Evolutionary conservation across 2,329 filamentous ascomycete species (phyloP).

Genomic region (Claviceps digitariae): DNA sequence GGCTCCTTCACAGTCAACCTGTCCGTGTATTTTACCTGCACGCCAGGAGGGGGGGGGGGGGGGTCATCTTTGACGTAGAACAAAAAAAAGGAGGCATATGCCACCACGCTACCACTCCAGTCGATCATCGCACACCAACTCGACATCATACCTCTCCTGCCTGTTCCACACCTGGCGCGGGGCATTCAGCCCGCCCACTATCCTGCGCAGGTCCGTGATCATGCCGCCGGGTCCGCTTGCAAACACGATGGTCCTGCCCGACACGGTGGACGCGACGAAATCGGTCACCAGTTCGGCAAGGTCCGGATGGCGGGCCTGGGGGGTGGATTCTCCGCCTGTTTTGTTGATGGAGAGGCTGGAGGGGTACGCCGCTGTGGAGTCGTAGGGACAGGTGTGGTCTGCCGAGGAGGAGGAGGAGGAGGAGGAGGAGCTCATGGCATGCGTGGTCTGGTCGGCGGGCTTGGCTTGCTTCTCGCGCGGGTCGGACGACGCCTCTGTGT

Average conservation of each 20-base stretch:
- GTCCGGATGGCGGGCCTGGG: slow-evolving; percentile 28
- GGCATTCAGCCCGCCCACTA: slow-evolving; percentile 40
- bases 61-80: no score
- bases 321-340: slow-evolving; percentile 15
- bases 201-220: slow-evolving; percentile 41
- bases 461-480: slow-evolving; percentile 9
- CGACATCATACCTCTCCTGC: slow-evolving; percentile 40
- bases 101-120: slow-evolving; percentile 31
- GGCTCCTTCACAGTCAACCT: no score
- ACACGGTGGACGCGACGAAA: slow-evolving; percentile 33
- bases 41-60: no score
- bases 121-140: slow-evolving; percentile 46
- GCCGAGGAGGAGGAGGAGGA: slow-evolving; percentile 11
- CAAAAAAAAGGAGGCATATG: not conserved
- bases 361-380: slow-evolving; percentile 4
- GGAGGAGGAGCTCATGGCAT: no score
- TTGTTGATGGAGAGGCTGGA: slow-evolving; percentile 16
- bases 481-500: slow-evolving; percentile 15
- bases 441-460: no score
- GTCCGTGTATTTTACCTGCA: no score
- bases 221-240: slow-evolving; percentile 48
- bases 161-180: slow-evolving; percentile 42
- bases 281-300: slow-evolving; percentile 29
- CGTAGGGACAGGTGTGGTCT: slow-evolving; percentile 13
- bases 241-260: slow-evolving; percentile 40